Evolutionary conservation across 371 early-diverging fungal genomes (phyloP).

Genomic region (Aphelidium insulamus): DNA sequence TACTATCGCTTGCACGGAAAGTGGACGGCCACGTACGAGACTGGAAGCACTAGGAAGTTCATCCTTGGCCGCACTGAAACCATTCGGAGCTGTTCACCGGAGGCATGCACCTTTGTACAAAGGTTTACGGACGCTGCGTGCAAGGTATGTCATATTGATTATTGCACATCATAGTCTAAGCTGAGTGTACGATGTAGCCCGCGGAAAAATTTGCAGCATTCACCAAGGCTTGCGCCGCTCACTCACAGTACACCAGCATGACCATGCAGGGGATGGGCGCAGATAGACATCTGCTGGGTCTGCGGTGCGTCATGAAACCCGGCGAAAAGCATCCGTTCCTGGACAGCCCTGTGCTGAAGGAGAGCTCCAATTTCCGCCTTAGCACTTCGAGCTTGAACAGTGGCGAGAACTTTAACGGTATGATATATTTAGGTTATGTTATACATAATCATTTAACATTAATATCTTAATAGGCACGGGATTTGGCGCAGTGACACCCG

Average conservation of each 20-base stretch:
- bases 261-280: conserved; percentile 50
- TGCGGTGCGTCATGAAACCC: conserved; percentile 23
- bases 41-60: conserved; percentile 53
- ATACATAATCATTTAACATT: neutral
- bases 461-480: conserved; percentile 21
- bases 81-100: conserved; percentile 39
- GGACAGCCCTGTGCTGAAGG: conserved; percentile 38
- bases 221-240: conserved; percentile 31
- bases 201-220: conserved; percentile 30
- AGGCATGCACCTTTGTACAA: conserved; percentile 34
- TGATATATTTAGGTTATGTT: conserved; percentile 1
- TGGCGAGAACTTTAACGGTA: conserved; percentile 37
- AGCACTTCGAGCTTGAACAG: conserved; percentile 55
- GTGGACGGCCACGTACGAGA: conserved; percentile 52
- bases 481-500: conserved; percentile 42
- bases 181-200: conserved; percentile 13
- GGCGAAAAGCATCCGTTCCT: conserved; percentile 39
- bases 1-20: conserved; percentile 44
- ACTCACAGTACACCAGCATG: conserved; percentile 32
- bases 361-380: conserved; percentile 37
- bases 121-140: conserved; percentile 26
- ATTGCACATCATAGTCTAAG: neutral
- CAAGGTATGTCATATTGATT: conserved; percentile 6
- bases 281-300: conserved; percentile 64
- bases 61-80: conserved; percentile 70